Evolutionary conservation across 1,284 basidiomycete species (phyloP).

Genomic region (Dichomitus squalens): DNA sequence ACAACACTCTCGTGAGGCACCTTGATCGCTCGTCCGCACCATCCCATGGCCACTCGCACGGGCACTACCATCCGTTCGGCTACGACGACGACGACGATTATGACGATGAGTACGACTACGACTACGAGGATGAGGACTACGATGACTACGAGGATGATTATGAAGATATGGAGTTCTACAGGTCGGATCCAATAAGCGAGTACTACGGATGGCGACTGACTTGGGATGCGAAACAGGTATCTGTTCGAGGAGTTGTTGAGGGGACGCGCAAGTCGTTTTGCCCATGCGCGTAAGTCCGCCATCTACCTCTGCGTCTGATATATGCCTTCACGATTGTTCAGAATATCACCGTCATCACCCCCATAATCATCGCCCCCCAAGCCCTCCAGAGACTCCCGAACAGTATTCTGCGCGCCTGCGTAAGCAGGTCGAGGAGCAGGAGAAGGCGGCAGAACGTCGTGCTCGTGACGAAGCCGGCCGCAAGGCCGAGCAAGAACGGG

Average conservation of each 20-base stretch:
- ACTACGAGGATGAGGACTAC: conserved; percentile 36
- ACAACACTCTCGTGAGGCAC: conserved; percentile 59
- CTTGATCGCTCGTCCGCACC: conserved; percentile 42
- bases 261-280: conserved; percentile 38
- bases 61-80: conserved; percentile 18
- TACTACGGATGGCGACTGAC: not conserved
- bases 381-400: conserved; percentile 45
- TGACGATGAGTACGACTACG: conserved; percentile 36
- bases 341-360: conserved; percentile 20
- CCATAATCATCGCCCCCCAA: conserved; percentile 37
- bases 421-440: conserved; percentile 51
- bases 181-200: conserved; percentile 33
- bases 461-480: conserved; percentile 46
- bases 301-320: too few relatives aligned
- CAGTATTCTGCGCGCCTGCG: conserved; percentile 55
- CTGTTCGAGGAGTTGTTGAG: conserved; percentile 49
- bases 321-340: not conserved
- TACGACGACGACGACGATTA: conserved; percentile 34
- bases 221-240: conserved; percentile 35
- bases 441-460: conserved; percentile 52
- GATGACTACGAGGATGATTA: conserved; percentile 34
- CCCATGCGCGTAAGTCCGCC: conserved; percentile 30
- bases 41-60: conserved; percentile 21
- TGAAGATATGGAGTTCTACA: conserved; percentile 44
- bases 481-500: conserved; percentile 47